Evolutionary conservation across 2,329 filamentous ascomycete genomes (phyloP), one percentile per base, ranked within the genome.

Genomic region (Fusarium camptoceras): DNA sequence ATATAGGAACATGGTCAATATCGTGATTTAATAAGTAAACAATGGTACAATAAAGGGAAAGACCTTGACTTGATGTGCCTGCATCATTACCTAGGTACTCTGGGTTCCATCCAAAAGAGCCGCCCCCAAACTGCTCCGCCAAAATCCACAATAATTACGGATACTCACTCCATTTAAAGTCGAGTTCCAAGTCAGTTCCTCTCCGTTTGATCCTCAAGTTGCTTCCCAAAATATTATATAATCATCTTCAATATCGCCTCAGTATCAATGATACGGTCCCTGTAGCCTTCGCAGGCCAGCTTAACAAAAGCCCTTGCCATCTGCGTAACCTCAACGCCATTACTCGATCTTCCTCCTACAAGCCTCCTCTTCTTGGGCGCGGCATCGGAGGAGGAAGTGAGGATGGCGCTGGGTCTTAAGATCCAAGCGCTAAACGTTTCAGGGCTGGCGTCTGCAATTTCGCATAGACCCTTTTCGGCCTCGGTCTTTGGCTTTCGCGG

Each of bases 401-500:
- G 62, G 37, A 83, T 76, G 28, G 72, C 72, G 25, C 73, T 76
- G 11, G 81, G 82, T 15, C 82, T 78, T 9, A 79, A 74, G 42
- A 80, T 78, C 66, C 76, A 80, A n/a, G 78, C 75, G 49, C 78
- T 77, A 27, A 84, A 79, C 15, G 59, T 70, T 54, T 75, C 74
- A 28, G 73, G 60, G 59, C 77, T 72, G 24, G 72, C 72, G 47
- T 81, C 78, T 18, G 78, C 78, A 14, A 84, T 68, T 6, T 80
- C 77, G 57, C 76, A 80, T 37, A 84, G 76, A 6, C 73, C 75
- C 64, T 79, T 80, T 67, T 83, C 82, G 15, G 78, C 78, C 63
- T 80, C 76, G n/a, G 78, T 78, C 75, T 80, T 81, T 60, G 81
- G 77, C 30, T 73, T 77, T 30, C 81, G 77, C 5, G 78, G 75